phyloP scores from a whole-genome alignment of 2,329 filamentous ascomycete genomes.

The Cryphonectria nitschkei region DNA sequence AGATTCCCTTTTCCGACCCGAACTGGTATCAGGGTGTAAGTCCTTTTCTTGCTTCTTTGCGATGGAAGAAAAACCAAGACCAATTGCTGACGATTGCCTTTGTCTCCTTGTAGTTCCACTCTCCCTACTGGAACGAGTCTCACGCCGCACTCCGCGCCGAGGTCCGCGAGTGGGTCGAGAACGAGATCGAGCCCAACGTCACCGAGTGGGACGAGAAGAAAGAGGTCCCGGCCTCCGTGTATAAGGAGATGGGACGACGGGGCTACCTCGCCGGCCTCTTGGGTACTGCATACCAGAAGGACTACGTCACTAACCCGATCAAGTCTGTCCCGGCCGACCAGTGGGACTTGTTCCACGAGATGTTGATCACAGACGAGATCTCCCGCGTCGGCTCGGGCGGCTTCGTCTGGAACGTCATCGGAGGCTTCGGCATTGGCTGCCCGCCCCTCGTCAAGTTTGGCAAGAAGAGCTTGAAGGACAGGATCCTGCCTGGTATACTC shows the following conservation, averaged over 20 bases:
- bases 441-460: conserved; percentile 93
- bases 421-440: conserved; percentile 93
- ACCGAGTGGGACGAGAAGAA: conserved; percentile 97
- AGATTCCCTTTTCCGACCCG: conserved; percentile 91
- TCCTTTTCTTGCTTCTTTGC: conserved; percentile 17
- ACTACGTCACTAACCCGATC: conserved; percentile 73
- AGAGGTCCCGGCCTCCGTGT: conserved; percentile 84
- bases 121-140: conserved; percentile 93
- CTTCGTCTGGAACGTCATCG: conserved; percentile 95
- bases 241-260: conserved; percentile 91
- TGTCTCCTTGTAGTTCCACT: conserved; percentile 72
- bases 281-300: conserved; percentile 77
- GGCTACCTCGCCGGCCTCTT: conserved; percentile 93
- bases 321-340: conserved; percentile 81
- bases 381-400: conserved; percentile 87
- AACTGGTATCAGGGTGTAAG: conserved; percentile 92
- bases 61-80: too few relatives aligned
- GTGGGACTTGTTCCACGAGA: conserved; percentile 98
- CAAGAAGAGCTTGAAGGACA: conserved; percentile 79
- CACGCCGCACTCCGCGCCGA: conserved; percentile 90
- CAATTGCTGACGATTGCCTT: background rate
- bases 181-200: conserved; percentile 86
- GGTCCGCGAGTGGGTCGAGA: conserved; percentile 89
- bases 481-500: conserved; percentile 86
- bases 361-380: conserved; percentile 92